Evolutionary conservation across 2,329 filamentous ascomycete species (phyloP).

Genomic region (Helminthosporium solani): DNA sequence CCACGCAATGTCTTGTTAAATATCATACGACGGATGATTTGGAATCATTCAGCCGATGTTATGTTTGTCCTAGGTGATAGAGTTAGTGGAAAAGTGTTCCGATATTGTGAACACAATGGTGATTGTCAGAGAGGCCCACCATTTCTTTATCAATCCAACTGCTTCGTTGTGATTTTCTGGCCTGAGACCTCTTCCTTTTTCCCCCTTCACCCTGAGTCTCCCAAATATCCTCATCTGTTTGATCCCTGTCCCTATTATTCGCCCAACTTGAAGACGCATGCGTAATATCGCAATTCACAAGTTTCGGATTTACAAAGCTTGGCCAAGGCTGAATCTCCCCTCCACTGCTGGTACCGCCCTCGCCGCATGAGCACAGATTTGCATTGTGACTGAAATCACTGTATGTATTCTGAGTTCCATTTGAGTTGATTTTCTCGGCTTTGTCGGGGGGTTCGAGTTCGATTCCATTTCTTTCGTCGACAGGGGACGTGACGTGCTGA

Average conservation of each 20-base stretch:
- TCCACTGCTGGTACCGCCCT: too few species aligned
- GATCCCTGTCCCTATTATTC: conserved; percentile 1
- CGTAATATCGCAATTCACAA: conserved; percentile 23
- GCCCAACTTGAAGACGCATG: conserved; percentile 15
- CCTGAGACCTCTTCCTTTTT: conserved; percentile 14
- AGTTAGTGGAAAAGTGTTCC: neutral
- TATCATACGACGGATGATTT: too few species aligned
- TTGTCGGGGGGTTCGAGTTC: conserved; percentile 7
- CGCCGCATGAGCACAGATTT: neutral
- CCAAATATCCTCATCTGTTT: conserved; percentile 16
- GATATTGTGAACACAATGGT: neutral
- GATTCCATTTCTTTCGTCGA: neutral
- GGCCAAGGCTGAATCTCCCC: conserved; percentile 17
- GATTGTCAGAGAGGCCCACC: conserved; percentile 9
- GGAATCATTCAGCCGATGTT: conserved; percentile 27
- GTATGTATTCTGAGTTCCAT: conserved; percentile 6
- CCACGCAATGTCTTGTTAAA: too few species aligned
- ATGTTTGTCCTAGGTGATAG: conserved; percentile 21
- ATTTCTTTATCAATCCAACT: conserved; percentile 41
- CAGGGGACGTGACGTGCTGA: neutral
- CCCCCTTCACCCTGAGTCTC: conserved; percentile 22
- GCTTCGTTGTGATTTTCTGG: conserved; percentile 6
- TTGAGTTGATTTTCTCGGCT: conserved; percentile 20
- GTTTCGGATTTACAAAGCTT: conserved; percentile 31
- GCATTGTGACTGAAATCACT: neutral